phyloP scores from a whole-genome alignment of 768 basidiomycete species.

The Pleurotus citrinopileatus region DNA sequence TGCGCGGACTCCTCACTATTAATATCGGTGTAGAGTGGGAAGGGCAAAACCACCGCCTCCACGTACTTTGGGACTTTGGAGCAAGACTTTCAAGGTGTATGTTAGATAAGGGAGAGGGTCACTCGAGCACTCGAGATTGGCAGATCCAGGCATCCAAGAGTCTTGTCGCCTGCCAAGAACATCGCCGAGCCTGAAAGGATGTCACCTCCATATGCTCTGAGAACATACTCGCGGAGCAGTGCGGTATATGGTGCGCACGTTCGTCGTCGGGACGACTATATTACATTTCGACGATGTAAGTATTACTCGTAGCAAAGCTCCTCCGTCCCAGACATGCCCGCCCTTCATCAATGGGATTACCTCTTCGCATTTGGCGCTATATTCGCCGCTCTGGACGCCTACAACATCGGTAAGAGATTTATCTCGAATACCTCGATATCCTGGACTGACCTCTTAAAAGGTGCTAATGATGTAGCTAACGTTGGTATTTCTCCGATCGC shows the following conservation, averaged over 20 bases:
- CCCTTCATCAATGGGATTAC: conserved; percentile 27
- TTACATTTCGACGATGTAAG: background rate
- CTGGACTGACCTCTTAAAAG: conserved; percentile 21
- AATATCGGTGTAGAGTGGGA: no score
- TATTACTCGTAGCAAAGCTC: conserved; percentile 3
- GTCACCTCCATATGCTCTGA: background rate
- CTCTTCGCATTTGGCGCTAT: conserved; percentile 26
- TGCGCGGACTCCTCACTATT: no score
- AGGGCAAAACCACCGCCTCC: no score
- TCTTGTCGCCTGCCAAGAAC: no score
- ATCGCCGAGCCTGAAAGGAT: background rate
- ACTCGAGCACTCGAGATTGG: no score
- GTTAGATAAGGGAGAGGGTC: no score
- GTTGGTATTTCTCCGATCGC: conserved; percentile 7
- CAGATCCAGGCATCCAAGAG: no score
- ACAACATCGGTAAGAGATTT: background rate
- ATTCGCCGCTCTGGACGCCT: conserved; percentile 12
- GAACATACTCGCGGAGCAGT: background rate
- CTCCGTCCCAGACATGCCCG: conserved; percentile 16
- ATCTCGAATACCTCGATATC: background rate
- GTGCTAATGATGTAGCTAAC: conserved; percentile 29
- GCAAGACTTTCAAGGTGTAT: no score
- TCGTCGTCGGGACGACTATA: background rate
- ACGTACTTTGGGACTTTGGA: no score
- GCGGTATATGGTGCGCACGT: background rate